phyloP scores from a whole-genome alignment of 78 protist genomes.

The Chrysochromulina tobinii region DNA sequence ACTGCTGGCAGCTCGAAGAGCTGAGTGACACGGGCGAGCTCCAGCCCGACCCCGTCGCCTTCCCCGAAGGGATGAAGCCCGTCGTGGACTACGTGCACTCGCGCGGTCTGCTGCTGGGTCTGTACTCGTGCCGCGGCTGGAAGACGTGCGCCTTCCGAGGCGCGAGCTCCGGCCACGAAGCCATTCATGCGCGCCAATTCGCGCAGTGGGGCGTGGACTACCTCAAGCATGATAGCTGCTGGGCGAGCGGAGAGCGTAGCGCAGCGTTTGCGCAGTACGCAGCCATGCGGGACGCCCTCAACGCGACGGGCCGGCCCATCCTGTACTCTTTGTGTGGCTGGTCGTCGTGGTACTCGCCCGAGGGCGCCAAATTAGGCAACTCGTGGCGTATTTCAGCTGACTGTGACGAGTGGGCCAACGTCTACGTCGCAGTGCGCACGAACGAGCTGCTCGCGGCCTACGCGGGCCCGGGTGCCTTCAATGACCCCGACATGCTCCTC shows the following conservation, averaged over 20 bases:
- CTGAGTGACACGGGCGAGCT: neutral
- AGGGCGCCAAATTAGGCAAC: neutral
- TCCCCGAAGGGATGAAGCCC: neutral
- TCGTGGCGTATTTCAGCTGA: slow-evolving; percentile 21
- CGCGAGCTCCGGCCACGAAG: neutral
- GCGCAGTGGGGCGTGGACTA: slow-evolving; percentile 35
- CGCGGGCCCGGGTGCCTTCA: slow-evolving; percentile 28
- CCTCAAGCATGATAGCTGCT: slow-evolving; percentile 13
- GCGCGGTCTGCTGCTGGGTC: neutral
- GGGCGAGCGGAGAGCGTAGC: neutral
- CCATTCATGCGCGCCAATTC: neutral
- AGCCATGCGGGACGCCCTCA: slow-evolving; percentile 36
- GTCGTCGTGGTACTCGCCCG: slow-evolving; percentile 23
- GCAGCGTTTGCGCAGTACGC: neutral
- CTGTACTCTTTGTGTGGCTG: slow-evolving; percentile 32
- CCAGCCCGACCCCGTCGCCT: neutral
- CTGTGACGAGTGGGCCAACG: slow-evolving; percentile 25
- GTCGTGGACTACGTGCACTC: neutral
- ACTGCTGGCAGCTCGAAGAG: neutral
- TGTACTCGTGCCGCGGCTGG: slow-evolving; percentile 20
- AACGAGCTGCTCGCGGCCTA: neutral
- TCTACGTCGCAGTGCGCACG: slow-evolving; percentile 22
- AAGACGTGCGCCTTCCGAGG: slow-evolving; percentile 1
- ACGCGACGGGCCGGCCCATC: slow-evolving; percentile 6
- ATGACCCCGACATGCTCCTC: slow-evolving; percentile 42